Evolutionary conservation across 176 grass and related monocot genomes (phyloP).

Genomic region (Musa troglodytarum): DNA sequence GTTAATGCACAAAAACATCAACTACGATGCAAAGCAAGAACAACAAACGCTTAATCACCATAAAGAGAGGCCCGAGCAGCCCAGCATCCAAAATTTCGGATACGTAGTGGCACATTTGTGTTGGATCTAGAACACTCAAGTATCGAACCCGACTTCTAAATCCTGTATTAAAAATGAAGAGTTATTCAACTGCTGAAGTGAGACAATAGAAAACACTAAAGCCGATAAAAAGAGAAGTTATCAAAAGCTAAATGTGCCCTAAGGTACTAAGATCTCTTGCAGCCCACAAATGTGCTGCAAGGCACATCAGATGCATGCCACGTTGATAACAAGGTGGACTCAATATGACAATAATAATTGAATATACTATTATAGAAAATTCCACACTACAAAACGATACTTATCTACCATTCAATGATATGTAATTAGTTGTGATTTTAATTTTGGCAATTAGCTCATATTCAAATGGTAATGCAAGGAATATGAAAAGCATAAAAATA

Average conservation of each 20-base stretch:
- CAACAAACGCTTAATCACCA: constrained; percentile 33
- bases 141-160: constrained; percentile 90
- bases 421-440: too few species aligned
- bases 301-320: too few species aligned
- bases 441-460: too few species aligned
- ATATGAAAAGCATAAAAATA: too few species aligned
- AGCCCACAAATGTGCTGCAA: too few species aligned
- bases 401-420: too few species aligned
- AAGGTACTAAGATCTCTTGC: too few species aligned
- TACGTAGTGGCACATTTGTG: constrained; percentile 60
- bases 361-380: too few species aligned
- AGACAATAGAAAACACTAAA: constrained; percentile 16
- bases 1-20: background rate
- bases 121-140: constrained; percentile 63
- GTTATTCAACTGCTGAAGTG: constrained; percentile 8
- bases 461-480: too few species aligned
- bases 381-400: too few species aligned
- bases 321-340: too few species aligned
- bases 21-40: background rate
- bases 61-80: constrained; percentile 68
- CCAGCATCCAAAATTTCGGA: constrained; percentile 90
- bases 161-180: constrained; percentile 44
- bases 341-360: too few species aligned
- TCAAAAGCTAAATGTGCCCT: background rate
- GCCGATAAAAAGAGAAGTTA: constrained; percentile 4